These are phyloP conservation scores for Euryodendron excelsum DNA, from an alignment of 148 eudicot species.

Conservation along the genomic window DNA sequence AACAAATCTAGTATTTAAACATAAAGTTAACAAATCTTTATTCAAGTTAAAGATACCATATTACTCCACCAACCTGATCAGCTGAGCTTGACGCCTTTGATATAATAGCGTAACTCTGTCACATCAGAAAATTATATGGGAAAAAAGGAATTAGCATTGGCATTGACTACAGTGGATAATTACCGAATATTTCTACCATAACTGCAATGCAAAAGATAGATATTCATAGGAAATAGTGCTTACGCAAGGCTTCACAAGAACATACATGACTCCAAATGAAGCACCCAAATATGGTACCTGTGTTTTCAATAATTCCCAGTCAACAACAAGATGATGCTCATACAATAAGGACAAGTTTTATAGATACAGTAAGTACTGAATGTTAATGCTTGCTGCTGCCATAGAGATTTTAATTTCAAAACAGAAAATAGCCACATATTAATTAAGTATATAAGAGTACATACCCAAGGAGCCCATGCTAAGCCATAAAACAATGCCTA, in stretches of 20 bases:
- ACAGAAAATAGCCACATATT: not conserved
- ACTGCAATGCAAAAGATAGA: no score
- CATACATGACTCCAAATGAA: slow-evolving; percentile 77
- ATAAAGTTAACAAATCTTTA: no score
- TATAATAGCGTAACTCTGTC: slow-evolving; percentile 83
- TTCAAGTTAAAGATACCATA: not conserved
- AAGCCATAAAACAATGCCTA: slow-evolving; percentile 89
- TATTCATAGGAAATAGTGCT: slow-evolving; percentile 24
- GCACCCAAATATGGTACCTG: slow-evolving; percentile 95
- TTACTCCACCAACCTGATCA: slow-evolving; percentile 63
- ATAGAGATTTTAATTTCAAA: not conserved
- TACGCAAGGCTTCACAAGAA: slow-evolving; percentile 83
- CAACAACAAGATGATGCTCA: not conserved
- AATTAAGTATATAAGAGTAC: slow-evolving; percentile 15
- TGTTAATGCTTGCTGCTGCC: not conserved
- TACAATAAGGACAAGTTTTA: not conserved
- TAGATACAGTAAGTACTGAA: not conserved
- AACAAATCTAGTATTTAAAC: no score
- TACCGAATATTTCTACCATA: not conserved
- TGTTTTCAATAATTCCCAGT: not conserved
- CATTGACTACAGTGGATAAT: not conserved
- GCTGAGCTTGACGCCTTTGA: slow-evolving; percentile 70
- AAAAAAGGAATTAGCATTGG: not conserved
- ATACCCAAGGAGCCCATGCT: slow-evolving; percentile 98
- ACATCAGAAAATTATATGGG: slow-evolving; percentile 7